Base-by-base conservation (phyloP, 345 rosid genomes). In the Eucalyptus guilfoylei region DNA sequence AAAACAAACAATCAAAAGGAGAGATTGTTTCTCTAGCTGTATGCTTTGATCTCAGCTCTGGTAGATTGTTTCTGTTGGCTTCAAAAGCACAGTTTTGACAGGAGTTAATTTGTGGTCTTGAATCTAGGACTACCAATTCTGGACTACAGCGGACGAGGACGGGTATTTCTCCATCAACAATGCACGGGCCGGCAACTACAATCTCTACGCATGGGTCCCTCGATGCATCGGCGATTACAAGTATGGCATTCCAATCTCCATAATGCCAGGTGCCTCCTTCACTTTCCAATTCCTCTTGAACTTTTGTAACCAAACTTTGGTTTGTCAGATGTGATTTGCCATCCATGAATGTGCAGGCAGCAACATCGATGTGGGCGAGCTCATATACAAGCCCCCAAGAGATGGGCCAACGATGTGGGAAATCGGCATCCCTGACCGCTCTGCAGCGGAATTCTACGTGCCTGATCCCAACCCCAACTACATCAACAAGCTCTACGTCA, bases 171-270 rank as follows among this genome's bases (percentile, higher is more conserved):
- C 86, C 83, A 95, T 97, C 28, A 91, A 86, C 47, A 89, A 94
- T 45, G 86, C 94, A 81, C 89, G 95, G 2, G 67, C 92, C 2
- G 97, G 98, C 6, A 92, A 92, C 24, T 96, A 96, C 85, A 96
- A 94, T 87, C 93, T 97, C 52, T 95, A 94, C 80, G 98, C 96
- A 9, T 97, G 96, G 97, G 92, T 95, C 88, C 97, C 98, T 45
- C 98, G 99, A 50, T 96, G 94, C 80, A 93, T 96, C 15, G 98
- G 99, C 40, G 99, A 97, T 91, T 96, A 95, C 89, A 91, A 90
- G 81, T 92, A 91, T 85, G 95, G 95, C 67, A 86, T 32, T 48
- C 83, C 88, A 9, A 80, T 95, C 49, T 92, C 93, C 30, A 92
- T 96, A 42, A 90, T 94, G 9, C 83, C 96, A 91, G 99, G 99